phyloP scores from a whole-genome alignment of 495 filamentous ascomycete genomes.

The Daldinia concentrica region DNA sequence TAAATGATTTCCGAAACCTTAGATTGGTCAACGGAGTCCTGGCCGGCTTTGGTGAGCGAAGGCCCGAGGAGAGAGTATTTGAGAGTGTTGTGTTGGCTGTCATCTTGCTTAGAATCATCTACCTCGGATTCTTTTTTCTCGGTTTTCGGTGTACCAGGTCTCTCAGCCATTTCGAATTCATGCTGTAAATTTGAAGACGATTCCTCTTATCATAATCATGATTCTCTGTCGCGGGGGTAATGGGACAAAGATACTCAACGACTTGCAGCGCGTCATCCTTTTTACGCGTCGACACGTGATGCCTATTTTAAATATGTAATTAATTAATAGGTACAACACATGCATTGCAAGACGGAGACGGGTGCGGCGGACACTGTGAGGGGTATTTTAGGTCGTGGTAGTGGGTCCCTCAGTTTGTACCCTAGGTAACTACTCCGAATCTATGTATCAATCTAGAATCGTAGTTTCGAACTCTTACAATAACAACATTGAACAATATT shows the following conservation, averaged over 20 bases:
- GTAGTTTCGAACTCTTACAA: not conserved
- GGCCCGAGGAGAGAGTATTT: slow-evolving; percentile 84
- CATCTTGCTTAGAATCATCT: slow-evolving; percentile 26
- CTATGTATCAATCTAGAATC: not conserved
- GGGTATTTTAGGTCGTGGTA: not conserved
- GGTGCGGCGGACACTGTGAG: slow-evolving; percentile 1
- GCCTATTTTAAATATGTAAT: not conserved
- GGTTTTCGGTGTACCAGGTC: slow-evolving; percentile 1
- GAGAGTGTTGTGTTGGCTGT: slow-evolving; percentile 54
- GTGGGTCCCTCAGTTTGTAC: not conserved
- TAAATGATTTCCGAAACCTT: slow-evolving; percentile 98
- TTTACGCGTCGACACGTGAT: not conserved
- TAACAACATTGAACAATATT: not conserved
- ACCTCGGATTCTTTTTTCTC: slow-evolving; percentile 6
- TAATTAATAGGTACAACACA: not conserved
- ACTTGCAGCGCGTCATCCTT: not conserved
- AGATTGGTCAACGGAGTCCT: slow-evolving; percentile 91
- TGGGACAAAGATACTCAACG: not conserved
- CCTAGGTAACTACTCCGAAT: not conserved
- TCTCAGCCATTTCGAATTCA: slow-evolving; percentile 19
- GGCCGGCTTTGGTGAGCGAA: slow-evolving; percentile 92
- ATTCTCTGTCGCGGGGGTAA: not conserved
- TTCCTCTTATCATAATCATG: slow-evolving; percentile 10
- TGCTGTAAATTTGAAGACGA: not conserved
- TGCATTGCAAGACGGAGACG: not conserved